Evolutionary conservation across 305 asterid species (phyloP), one percentile per base, ranked within the genome.

Genomic region (Euphrasia arctica): DNA sequence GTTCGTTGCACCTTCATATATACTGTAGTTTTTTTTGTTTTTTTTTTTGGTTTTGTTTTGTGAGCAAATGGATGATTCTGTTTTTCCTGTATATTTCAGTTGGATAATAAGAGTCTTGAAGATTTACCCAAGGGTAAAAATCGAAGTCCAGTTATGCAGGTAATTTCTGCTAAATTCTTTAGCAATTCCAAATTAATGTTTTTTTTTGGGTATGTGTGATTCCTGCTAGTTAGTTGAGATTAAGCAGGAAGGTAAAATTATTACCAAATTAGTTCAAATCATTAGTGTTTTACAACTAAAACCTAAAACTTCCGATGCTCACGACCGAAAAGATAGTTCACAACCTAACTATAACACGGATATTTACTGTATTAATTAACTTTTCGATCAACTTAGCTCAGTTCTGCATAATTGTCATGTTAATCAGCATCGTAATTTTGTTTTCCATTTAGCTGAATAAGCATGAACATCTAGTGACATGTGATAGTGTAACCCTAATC

Each of bases 81-180:
- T 25, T 22, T 27, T 54, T 11, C 6, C 15, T n/a, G n/a, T 47
- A 14, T 29, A 63, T 73, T 83, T 52, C 86, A 93, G 99, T 66
- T 93, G 69, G 99, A 93, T 78, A 90, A 86, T 75, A 83, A 74
- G 60, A 88, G 78, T 81, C 97, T 93, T 10, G 85, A 80, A 75
- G 80, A 82, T 68, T 77, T 93, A 60, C 71, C 81, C 0, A 85
- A 88, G 68, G 77, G 83, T 66, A 90, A 88, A 70, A 94, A 88
- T 39, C 70, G 86, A 68, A 81, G 85, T 68, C 95, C 99, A 1
- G 95, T 86, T 60, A 54, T 93, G 94, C 95, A 88, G 97, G 99
- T 93, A 39, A 63, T 69, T 70, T 56, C n/a, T 62, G 56, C 58
- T 54, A 9, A 15, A 41, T 54, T 64, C 54, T 14, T 31, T 47